Percentiles rank a stretch among this genome's conserved stretches.
These are phyloP conservation scores for Neofusicoccum laricinum DNA, from an alignment of 2,329 filamentous ascomycete species.

Conservation along the genomic window DNA sequence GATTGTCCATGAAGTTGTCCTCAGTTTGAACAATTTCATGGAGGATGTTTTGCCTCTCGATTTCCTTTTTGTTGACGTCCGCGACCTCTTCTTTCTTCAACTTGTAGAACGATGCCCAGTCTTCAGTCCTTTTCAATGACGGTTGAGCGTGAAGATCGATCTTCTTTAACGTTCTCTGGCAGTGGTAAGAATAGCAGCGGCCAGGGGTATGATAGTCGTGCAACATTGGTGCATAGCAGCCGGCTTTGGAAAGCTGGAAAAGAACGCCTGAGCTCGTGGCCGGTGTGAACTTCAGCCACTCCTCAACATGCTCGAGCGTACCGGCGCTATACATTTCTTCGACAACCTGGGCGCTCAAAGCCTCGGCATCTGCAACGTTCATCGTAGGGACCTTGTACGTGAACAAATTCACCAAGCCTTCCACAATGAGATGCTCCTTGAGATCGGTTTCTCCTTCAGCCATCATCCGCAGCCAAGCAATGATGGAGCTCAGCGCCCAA, in stretches of 20 bases:
- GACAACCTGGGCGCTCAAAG: slow-evolving; percentile 73
- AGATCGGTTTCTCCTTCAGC: slow-evolving; percentile 89
- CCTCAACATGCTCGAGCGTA: slow-evolving; percentile 82
- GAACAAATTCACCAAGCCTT: slow-evolving; percentile 84
- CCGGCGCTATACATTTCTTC: slow-evolving; percentile 74
- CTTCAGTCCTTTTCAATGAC: slow-evolving; percentile 58
- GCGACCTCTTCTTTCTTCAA: slow-evolving; percentile 74
- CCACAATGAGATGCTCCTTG: slow-evolving; percentile 77
- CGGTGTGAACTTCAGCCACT: slow-evolving; percentile 92
- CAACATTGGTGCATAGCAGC: slow-evolving; percentile 84
- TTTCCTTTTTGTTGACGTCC: slow-evolving; percentile 74
- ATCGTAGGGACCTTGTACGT: slow-evolving; percentile 95
- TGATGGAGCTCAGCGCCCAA: slow-evolving; percentile 88
- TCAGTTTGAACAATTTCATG: slow-evolving; percentile 95
- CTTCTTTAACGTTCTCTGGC: slow-evolving; percentile 90
- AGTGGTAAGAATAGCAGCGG: slow-evolving; percentile 91
- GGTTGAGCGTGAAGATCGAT: slow-evolving; percentile 79
- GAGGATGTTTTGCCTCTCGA: slow-evolving; percentile 88
- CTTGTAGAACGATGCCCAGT: slow-evolving; percentile 89
- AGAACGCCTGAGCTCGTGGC: slow-evolving; percentile 83
- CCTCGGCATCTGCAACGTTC: slow-evolving; percentile 96
- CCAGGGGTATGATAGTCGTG: slow-evolving; percentile 67
- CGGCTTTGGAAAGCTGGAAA: slow-evolving; percentile 86
- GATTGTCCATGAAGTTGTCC: slow-evolving; percentile 83
- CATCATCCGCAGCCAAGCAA: slow-evolving; percentile 82